Evolutionary conservation across 257 asterid species (phyloP).

Genomic region (Solanum sitiens): DNA sequence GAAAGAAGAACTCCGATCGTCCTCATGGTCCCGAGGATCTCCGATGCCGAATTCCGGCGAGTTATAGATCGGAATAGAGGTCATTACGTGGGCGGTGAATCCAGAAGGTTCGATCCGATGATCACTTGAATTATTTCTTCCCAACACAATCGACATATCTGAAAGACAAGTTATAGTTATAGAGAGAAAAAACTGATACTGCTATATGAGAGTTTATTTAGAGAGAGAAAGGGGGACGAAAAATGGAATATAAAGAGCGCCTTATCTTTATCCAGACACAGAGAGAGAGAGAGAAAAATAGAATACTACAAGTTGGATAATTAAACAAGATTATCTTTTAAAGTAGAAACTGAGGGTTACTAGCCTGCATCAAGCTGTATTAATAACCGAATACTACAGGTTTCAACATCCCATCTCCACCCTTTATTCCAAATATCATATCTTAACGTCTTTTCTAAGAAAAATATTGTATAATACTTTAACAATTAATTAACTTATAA

Average conservation of each 20-base stretch:
- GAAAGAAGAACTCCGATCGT: neutral
- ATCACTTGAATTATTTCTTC: slow-evolving; percentile 28
- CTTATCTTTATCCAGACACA: slow-evolving; percentile 54
- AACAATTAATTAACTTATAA: no score
- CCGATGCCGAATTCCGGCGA: slow-evolving; percentile 12
- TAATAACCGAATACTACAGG: neutral
- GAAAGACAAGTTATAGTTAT: neutral
- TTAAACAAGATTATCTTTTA: slow-evolving; percentile 31
- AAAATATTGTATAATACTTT: no score
- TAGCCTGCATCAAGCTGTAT: neutral
- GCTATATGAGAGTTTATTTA: neutral
- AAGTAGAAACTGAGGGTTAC: neutral
- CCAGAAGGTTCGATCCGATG: slow-evolving; percentile 22
- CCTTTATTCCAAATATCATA: neutral
- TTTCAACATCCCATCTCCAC: neutral
- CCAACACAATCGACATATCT: slow-evolving; percentile 30
- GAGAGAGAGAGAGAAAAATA: neutral
- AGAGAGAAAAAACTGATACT: neutral
- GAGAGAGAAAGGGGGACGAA: neutral
- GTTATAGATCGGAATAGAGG: slow-evolving; percentile 12
- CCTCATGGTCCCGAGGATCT: slow-evolving; percentile 2
- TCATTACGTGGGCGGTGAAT: slow-evolving; percentile 16
- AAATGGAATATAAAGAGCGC: slow-evolving; percentile 12
- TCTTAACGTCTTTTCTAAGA: neutral
- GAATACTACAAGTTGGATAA: slow-evolving; percentile 35